These are phyloP conservation scores for Pseudomonodictys pantanalensis DNA, from an alignment of 495 filamentous ascomycete species.

Conservation along the genomic window DNA sequence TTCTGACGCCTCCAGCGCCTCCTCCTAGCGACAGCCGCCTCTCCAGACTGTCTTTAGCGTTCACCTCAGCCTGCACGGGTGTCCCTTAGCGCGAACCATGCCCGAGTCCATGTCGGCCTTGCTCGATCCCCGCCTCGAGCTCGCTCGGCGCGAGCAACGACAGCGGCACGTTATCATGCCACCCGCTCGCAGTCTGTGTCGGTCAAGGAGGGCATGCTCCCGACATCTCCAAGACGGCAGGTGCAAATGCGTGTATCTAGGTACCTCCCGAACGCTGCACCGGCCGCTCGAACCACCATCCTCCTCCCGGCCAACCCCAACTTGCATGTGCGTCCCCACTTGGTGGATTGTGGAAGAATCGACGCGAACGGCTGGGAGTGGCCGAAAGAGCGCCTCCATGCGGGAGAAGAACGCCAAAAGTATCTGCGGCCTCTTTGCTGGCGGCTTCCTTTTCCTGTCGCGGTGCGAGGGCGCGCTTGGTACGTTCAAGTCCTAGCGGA, in stretches of 20 bases:
- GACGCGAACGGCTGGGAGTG: too few relatives aligned
- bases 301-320: too few relatives aligned
- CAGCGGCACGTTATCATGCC: constrained; percentile 5
- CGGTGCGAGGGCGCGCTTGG: not conserved
- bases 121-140: not conserved
- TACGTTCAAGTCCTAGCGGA: not conserved
- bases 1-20: not conserved
- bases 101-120: constrained; percentile 1
- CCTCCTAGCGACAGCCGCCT: not conserved
- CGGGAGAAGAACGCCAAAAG: too few relatives aligned
- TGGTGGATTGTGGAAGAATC: too few relatives aligned
- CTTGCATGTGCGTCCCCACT: too few relatives aligned
- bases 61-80: constrained; percentile 10
- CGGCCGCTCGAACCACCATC: not conserved
- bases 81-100: constrained; percentile 23
- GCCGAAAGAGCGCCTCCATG: too few relatives aligned
- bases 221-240: constrained; percentile 12
- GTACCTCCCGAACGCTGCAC: not conserved
- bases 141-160: not conserved
- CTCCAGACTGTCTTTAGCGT: not conserved
- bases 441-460: too few relatives aligned
- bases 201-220: not conserved
- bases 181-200: too few relatives aligned
- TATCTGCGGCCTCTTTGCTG: too few relatives aligned
- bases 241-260: not conserved